Evolutionary conservation across 306 rosid genomes (phyloP), one percentile per base, ranked within the genome.

Genomic region (Inga leiocalycina): DNA sequence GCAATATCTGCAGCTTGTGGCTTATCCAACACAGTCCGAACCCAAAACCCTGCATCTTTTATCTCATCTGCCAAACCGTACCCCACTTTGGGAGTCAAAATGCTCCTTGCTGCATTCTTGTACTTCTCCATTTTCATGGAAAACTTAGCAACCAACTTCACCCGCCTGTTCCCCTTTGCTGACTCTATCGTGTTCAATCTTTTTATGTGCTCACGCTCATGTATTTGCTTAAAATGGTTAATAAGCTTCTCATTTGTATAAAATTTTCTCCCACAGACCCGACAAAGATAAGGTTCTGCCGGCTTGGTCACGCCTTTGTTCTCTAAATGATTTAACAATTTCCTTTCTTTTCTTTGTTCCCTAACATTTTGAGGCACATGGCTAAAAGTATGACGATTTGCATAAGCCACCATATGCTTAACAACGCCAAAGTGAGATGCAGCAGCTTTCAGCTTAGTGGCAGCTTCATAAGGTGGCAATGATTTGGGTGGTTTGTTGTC

Each of bases 101-200:
- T 30, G 71, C 80, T 90, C 80, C 92, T 85, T 3, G 84, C 93
- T 27, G 91, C 93, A 39, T 83, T 92, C 91, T 83, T 93, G 66
- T 89, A 92, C 90, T 93, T 95, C 20, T 95, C 94, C 93, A 95
- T 89, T 85, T 93, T 93, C 98, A 93, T 92, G 6, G 98, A 89
- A 86, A 92, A 95, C 91, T 89, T 92, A 0, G 86, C 94, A 48
- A 95, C 90, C 88, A 95, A 76, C 69, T 90, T 93, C 87, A 92
- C 98, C 84, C 89, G 88, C 91, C 83, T 83, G 68, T 46, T 87
- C 72, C 98, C 98, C 57, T 83, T 91, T 0, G 97, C 97, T 5
- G 94, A 93, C 76, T 93, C 95, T 0, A 95, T 91, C 71, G 87
- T 92, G 72, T 81, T 91, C 90, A 89, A n/a, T 76, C 98, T 91